Conservation (phyloP, 495 filamentous ascomycete species). For the Sporormia fimetaria region DNA sequence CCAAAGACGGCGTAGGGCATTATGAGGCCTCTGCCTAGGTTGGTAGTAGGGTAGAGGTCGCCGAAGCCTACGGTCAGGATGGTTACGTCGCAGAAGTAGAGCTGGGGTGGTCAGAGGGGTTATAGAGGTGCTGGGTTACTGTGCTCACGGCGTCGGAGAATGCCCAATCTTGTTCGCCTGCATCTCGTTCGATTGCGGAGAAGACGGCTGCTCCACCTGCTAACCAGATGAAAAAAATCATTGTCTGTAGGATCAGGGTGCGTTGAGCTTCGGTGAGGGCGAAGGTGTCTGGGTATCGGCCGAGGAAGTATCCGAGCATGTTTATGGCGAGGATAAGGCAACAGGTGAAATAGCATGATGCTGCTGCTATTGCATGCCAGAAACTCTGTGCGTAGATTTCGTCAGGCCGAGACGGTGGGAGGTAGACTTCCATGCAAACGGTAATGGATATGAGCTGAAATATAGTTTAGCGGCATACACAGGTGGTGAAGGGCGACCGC, state of each 20-base stretch:
- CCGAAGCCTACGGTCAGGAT: slow-evolving; percentile 58
- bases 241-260: slow-evolving; percentile 54
- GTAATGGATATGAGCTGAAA: slow-evolving; percentile 49
- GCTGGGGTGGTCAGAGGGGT: slow-evolving; percentile 5
- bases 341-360: slow-evolving; percentile 52
- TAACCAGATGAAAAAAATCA: slow-evolving; percentile 51
- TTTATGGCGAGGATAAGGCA: slow-evolving; percentile 58
- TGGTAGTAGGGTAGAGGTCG: slow-evolving; percentile 40
- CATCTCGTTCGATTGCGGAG: slow-evolving; percentile 31
- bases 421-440: slow-evolving; percentile 48
- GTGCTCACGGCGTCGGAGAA: slow-evolving; percentile 40
- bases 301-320: slow-evolving; percentile 66
- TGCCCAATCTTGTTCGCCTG: slow-evolving; percentile 24
- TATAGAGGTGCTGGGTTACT: not conserved
- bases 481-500: slow-evolving; percentile 21
- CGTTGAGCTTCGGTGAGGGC: slow-evolving; percentile 60
- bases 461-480: slow-evolving; percentile 4
- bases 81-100: slow-evolving; percentile 57
- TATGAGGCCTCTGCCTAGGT: slow-evolving; percentile 35
- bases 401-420: slow-evolving; percentile 44
- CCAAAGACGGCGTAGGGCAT: slow-evolving; percentile 38
- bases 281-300: slow-evolving; percentile 68
- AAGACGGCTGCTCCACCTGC: slow-evolving; percentile 50
- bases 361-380: slow-evolving; percentile 65
- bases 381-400: slow-evolving; percentile 63